A percentile compares a stretch with the other conserved stretches of the same genome.
Evolutionary conservation across 2,329 filamentous ascomycete genomes (phyloP).

Genomic region (Aspergillus intermedius): DNA sequence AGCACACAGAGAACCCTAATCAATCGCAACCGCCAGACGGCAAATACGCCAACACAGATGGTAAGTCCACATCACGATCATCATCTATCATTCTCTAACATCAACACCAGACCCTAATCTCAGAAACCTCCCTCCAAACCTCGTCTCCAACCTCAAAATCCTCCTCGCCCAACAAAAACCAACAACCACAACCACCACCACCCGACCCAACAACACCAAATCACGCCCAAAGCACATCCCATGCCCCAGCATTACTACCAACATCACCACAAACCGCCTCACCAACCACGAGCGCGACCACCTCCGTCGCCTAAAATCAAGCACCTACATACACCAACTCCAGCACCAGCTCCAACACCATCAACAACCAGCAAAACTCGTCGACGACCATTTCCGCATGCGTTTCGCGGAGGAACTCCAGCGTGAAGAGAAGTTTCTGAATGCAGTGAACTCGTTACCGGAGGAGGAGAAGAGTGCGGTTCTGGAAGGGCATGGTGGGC

Average conservation of each 20-base stretch:
- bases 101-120: background rate
- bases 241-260: too few species aligned
- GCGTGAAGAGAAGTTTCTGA: conserved; percentile 14
- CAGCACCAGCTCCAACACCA: background rate
- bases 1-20: too few species aligned
- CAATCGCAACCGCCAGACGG: too few species aligned
- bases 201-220: background rate
- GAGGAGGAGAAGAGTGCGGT: background rate
- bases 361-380: conserved; percentile 16
- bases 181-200: background rate
- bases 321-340: conserved; percentile 3
- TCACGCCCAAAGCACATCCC: background rate
- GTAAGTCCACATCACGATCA: too few species aligned
- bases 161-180: background rate
- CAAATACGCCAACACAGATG: too few species aligned
- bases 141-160: background rate
- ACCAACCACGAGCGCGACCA: background rate
- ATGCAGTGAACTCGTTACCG: background rate
- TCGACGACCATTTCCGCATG: conserved; percentile 32
- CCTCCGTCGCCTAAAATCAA: background rate
- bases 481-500: background rate
- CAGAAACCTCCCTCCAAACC: background rate
- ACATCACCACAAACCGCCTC: background rate
- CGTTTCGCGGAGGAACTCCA: conserved; percentile 29
- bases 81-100: background rate